A percentile compares a stretch with the other conserved stretches of the same genome.
Evolutionary conservation across 345 rosid genomes (phyloP).

Genomic region (Eucalyptus lansdowneana): DNA sequence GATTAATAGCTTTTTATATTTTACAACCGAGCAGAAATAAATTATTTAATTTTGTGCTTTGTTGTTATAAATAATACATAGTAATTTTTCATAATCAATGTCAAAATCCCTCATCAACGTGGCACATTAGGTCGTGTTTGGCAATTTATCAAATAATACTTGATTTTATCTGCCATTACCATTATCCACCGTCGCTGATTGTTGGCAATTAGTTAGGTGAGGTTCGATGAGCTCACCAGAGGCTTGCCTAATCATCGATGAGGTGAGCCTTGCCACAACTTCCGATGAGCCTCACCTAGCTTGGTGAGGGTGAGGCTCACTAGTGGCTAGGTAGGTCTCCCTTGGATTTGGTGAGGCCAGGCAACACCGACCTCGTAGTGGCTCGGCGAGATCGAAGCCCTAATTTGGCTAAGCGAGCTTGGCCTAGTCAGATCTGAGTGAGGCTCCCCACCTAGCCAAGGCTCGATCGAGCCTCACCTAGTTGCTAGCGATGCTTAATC

Average conservation of each 20-base stretch:
- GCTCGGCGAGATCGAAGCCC: rapidly evolving
- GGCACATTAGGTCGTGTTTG: rapidly evolving
- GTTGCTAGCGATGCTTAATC: rapidly evolving
- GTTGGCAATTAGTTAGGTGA: rapidly evolving
- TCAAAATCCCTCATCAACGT: too few species aligned
- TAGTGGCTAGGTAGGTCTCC: too few species aligned
- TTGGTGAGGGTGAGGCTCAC: too few species aligned
- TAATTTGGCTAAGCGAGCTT: rapidly evolving
- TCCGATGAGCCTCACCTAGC: rapidly evolving
- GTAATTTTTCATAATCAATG: too few species aligned
- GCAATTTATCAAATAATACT: too few species aligned
- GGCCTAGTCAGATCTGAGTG: rapidly evolving
- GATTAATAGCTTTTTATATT: too few species aligned
- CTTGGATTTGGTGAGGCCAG: rapidly evolving
- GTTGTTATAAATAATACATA: not conserved
- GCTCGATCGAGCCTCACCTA: rapidly evolving
- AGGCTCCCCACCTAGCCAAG: rapidly evolving
- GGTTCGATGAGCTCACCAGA: rapidly evolving
- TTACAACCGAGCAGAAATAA: too few species aligned
- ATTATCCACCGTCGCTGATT: rapidly evolving
- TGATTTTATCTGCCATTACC: rapidly evolving
- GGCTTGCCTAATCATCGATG: rapidly evolving
- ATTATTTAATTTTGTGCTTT: not conserved
- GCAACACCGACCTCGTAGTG: rapidly evolving
- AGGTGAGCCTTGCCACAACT: too few species aligned